Evolutionary conservation across 2,329 filamentous ascomycete species (phyloP).

Genomic region (Pseudogymnoascus sp.): DNA sequence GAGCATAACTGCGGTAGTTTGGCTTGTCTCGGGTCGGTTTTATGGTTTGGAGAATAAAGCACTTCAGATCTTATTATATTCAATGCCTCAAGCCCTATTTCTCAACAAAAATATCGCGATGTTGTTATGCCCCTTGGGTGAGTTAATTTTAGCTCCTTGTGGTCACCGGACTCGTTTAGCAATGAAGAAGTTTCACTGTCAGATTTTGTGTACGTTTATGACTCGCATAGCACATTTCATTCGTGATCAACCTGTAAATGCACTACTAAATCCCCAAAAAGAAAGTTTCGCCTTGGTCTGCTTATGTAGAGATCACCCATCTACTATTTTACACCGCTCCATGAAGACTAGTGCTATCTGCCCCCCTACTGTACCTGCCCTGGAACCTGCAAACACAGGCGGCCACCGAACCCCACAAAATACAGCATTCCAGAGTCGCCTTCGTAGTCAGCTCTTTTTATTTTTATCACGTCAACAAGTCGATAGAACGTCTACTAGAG

Average conservation of each 20-base stretch:
- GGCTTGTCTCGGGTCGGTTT: neutral
- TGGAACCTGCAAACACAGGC: neutral
- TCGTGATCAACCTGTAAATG: constrained; percentile 1
- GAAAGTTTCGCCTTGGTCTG: constrained; percentile 1
- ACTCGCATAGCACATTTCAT: constrained; percentile 8
- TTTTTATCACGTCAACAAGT: neutral
- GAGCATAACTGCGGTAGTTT: neutral
- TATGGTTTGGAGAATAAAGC: neutral
- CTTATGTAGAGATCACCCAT: neutral
- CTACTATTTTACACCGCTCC: constrained; percentile 1
- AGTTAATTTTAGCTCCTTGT: constrained; percentile 6
- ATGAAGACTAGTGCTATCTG: constrained; percentile 1
- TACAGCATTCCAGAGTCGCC: neutral
- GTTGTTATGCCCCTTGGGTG: constrained; percentile 5
- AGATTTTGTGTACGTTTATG: constrained; percentile 2
- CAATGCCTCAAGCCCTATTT: neutral
- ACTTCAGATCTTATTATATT: neutral
- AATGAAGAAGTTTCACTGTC: constrained; percentile 7
- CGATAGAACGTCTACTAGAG: too few relatives aligned
- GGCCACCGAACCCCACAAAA: neutral
- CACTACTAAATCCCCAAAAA: neutral
- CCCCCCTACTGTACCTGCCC: neutral
- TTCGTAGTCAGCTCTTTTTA: neutral
- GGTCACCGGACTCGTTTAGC: constrained; percentile 7
- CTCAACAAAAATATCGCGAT: neutral